Evolutionary conservation across 176 grass and related monocot genomes (phyloP).

Genomic region (Puccinellia tenuiflora): DNA sequence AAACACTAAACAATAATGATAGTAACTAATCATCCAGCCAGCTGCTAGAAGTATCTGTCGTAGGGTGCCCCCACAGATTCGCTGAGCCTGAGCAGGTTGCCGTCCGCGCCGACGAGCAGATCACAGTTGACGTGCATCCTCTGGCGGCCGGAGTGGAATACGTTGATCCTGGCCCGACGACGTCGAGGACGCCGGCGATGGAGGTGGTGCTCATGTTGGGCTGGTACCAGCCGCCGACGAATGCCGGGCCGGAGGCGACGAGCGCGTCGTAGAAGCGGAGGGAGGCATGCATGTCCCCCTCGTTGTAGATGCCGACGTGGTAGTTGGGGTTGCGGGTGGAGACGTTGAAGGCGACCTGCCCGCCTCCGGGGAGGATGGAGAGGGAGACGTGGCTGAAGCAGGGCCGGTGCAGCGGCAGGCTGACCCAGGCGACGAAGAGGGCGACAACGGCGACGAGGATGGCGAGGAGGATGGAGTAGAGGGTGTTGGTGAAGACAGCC

Average conservation of each 20-base stretch:
- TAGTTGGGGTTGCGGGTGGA: constrained; percentile 45
- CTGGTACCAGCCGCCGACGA: constrained; percentile 42
- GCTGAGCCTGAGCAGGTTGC: not conserved
- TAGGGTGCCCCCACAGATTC: not conserved
- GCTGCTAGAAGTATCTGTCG: constrained; percentile 27
- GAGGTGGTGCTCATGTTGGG: constrained; percentile 48
- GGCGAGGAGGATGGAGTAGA: constrained; percentile 42
- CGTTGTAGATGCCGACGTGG: constrained; percentile 58
- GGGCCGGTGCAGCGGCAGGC: constrained; percentile 55
- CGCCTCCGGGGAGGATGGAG: not conserved
- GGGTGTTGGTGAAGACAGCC: constrained; percentile 19
- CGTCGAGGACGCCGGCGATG: constrained; percentile 19
- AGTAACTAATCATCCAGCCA: too few species aligned
- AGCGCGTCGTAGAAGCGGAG: constrained; percentile 28
- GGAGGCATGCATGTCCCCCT: not conserved
- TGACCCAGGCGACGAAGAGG: constrained; percentile 55
- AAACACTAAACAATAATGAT: too few species aligned
- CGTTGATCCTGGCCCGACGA: constrained; percentile 21
- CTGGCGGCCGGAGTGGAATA: constrained; percentile 35
- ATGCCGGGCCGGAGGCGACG: constrained; percentile 25
- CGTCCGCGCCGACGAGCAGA: constrained; percentile 20
- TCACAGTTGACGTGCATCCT: constrained; percentile 45
- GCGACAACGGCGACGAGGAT: constrained; percentile 26
- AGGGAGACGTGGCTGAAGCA: constrained; percentile 35
- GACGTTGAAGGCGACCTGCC: constrained; percentile 32